Evolutionary conservation across 768 basidiomycete genomes (phyloP).

Genomic region (Suillus placidus): DNA sequence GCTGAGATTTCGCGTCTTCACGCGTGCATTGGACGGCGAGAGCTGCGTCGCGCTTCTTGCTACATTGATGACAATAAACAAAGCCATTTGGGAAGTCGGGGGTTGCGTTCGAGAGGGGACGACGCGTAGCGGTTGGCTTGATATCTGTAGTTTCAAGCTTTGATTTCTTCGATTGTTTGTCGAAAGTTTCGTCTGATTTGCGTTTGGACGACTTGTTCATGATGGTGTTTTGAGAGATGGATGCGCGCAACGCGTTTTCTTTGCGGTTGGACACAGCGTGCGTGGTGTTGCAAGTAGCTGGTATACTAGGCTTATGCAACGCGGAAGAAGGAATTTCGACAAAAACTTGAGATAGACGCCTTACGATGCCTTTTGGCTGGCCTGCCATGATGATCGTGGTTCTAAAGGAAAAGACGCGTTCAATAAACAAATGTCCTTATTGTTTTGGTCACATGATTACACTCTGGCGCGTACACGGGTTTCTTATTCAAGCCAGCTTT

Average conservation of each 20-base stretch:
- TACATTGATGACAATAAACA: constrained; percentile 75
- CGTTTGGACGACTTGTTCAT: constrained; percentile 47
- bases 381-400: constrained; percentile 28
- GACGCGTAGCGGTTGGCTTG: constrained; percentile 19
- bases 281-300: constrained; percentile 20
- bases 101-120: constrained; percentile 20
- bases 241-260: constrained; percentile 46
- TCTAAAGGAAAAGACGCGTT: constrained; percentile 27
- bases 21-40: constrained; percentile 43
- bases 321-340: constrained; percentile 63
- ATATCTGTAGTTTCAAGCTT: constrained; percentile 23
- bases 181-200: constrained; percentile 43
- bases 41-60: constrained; percentile 55
- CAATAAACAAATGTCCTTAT: constrained; percentile 1
- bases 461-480: not conserved
- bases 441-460: not conserved
- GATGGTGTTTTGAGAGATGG: constrained; percentile 33
- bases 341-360: constrained; percentile 50
- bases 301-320: constrained; percentile 27
- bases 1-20: constrained; percentile 32
- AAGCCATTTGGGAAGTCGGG: constrained; percentile 41
- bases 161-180: constrained; percentile 25
- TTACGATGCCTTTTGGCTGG: constrained; percentile 15
- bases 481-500: not conserved
- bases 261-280: constrained; percentile 40